Percentiles rank a stretch among this genome's conserved stretches.
phyloP scores from a whole-genome alignment of 345 rosid genomes.

The Gossypium turneri region DNA sequence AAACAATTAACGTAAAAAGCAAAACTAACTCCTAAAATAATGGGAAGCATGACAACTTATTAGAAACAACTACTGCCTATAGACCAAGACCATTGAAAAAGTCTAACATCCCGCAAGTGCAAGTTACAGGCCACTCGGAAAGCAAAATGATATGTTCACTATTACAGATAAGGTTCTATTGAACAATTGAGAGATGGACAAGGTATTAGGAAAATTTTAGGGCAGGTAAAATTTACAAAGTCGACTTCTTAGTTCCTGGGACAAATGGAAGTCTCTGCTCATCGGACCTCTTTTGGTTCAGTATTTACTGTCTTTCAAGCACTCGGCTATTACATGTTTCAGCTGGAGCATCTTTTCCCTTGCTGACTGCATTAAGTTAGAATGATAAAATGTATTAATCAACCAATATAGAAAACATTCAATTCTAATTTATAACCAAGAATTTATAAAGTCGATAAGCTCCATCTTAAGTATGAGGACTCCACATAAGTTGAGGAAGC shows the following conservation, averaged over 20 bases:
- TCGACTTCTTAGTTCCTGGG: background rate
- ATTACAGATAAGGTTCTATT: background rate
- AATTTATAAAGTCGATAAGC: background rate
- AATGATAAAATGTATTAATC: constrained; percentile 5
- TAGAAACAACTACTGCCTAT: too few species aligned
- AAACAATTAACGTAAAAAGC: too few species aligned
- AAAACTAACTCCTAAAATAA: too few species aligned
- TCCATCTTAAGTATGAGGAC: background rate
- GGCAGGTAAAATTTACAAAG: background rate
- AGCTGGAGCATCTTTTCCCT: constrained; percentile 62
- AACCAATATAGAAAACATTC: background rate
- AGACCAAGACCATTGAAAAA: too few species aligned
- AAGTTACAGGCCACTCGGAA: background rate
- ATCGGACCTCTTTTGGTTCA: constrained; percentile 26
- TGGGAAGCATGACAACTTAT: too few species aligned
- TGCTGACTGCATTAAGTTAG: constrained; percentile 49
- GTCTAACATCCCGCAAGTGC: too few species aligned
- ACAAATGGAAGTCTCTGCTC: background rate
- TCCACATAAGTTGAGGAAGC: too few species aligned
- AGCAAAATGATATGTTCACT: background rate
- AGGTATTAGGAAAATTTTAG: background rate
- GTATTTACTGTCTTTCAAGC: constrained; percentile 39
- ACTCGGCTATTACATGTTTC: constrained; percentile 50
- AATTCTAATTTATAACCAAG: background rate
- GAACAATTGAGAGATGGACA: background rate